These are phyloP conservation scores for Sisymbrium altissimum DNA, from an alignment of 345 rosid species.

Conservation along the genomic window DNA sequence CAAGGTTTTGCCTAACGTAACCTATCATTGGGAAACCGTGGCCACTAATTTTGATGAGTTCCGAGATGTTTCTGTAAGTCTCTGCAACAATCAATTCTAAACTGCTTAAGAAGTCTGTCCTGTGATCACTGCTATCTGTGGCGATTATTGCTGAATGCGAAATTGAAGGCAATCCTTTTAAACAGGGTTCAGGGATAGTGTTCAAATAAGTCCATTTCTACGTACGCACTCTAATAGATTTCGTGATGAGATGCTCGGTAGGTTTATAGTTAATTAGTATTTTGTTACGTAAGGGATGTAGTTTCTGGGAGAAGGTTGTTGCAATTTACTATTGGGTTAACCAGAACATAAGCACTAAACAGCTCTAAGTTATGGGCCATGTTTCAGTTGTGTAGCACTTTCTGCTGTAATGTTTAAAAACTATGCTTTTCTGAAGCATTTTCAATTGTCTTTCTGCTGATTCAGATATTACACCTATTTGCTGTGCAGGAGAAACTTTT, in stretches of 20 bases:
- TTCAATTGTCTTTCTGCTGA: not conserved
- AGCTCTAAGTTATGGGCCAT: too few species aligned
- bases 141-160: not conserved
- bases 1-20: conserved; percentile 44
- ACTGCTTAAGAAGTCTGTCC: not conserved
- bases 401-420: not conserved
- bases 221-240: too few species aligned
- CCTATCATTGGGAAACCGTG: conserved; percentile 92
- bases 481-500: conserved; percentile 73
- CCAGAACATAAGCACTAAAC: not conserved
- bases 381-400: not conserved
- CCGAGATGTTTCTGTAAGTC: conserved; percentile 60
- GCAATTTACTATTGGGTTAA: not conserved
- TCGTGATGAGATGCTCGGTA: not conserved
- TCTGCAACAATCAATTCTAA: not conserved
- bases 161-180: not conserved
- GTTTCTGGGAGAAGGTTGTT: not conserved
- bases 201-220: not conserved
- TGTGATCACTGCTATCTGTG: not conserved
- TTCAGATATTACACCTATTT: not conserved
- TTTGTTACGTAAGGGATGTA: not conserved
- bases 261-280: not conserved
- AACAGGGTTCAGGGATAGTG: not conserved
- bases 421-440: not conserved
- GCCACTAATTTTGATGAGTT: conserved; percentile 93